These are phyloP conservation scores for Microbotryum silenes-acaulis DNA, from an alignment of 1,284 basidiomycete species.

Conservation along the genomic window DNA sequence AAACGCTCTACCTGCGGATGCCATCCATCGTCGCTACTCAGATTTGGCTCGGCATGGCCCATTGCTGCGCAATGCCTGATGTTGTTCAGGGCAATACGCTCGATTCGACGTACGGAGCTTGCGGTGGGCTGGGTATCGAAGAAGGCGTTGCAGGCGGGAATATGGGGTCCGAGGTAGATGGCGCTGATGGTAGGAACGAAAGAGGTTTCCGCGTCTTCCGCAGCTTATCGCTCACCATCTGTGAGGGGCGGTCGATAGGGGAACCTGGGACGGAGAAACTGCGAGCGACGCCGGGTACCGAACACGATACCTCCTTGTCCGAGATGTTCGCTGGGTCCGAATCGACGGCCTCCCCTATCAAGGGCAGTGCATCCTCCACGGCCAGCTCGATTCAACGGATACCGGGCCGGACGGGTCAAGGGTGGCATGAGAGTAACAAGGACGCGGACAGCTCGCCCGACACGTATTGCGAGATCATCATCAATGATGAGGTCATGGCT, in stretches of 20 bases:
- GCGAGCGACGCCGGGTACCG: slow-evolving; percentile 7
- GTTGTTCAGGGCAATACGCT: slow-evolving; percentile 9
- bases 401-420: background rate
- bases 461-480: slow-evolving; percentile 34
- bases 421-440: background rate
- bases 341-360: slow-evolving; percentile 1
- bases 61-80: slow-evolving; percentile 28
- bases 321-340: background rate
- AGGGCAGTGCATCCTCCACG: background rate
- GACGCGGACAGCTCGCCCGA: slow-evolving; percentile 5
- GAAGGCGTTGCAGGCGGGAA: background rate
- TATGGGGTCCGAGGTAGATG: background rate
- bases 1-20: slow-evolving; percentile 21
- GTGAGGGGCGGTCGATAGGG: slow-evolving; percentile 26
- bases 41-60: slow-evolving; percentile 31
- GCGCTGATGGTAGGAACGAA: background rate
- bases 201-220: slow-evolving; percentile 22
- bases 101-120: background rate
- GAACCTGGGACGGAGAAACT: slow-evolving; percentile 17
- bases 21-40: slow-evolving; percentile 31
- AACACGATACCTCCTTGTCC: slow-evolving; percentile 10
- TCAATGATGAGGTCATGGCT: slow-evolving; percentile 48
- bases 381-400: background rate
- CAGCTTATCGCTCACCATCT: slow-evolving; percentile 18
- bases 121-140: background rate